These are phyloP conservation scores for Tricholoma furcatifolium DNA, from an alignment of 768 basidiomycete genomes.

Conservation along the genomic window DNA sequence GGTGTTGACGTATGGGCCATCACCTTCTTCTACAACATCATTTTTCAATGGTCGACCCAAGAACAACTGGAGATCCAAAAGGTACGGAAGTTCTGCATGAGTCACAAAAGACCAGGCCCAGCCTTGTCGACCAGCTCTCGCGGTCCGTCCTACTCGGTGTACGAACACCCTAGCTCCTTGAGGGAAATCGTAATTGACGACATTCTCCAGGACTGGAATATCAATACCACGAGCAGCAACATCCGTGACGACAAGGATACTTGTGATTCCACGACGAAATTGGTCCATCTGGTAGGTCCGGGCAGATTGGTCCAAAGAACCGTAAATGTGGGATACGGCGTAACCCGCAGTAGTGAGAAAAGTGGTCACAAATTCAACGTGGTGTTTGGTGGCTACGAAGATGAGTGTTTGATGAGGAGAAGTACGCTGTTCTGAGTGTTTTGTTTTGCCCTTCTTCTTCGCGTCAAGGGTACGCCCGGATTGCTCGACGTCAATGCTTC, in stretches of 20 bases:
- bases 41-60: conserved; percentile 73
- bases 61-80: conserved; percentile 92
- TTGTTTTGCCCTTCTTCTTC: conserved; percentile 49
- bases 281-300: conserved; percentile 88
- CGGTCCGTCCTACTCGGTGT: conserved; percentile 96
- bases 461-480: conserved; percentile 30
- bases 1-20: conserved; percentile 65
- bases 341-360: conserved; percentile 83
- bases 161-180: conserved; percentile 92
- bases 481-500: conserved; percentile 29
- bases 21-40: conserved; percentile 47
- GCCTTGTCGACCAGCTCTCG: conserved; percentile 90
- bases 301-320: conserved; percentile 89
- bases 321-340: conserved; percentile 91
- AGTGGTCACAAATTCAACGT: conserved; percentile 89
- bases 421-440: conserved; percentile 48
- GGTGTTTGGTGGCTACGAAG: conserved; percentile 96
- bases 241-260: conserved; percentile 92
- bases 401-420: conserved; percentile 90
- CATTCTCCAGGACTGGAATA: conserved; percentile 94
- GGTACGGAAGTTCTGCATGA: conserved; percentile 80
- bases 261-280: conserved; percentile 79
- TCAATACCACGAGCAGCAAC: conserved; percentile 98
- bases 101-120: conserved; percentile 97
- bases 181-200: conserved; percentile 98